Evolutionary conservation across 176 grass and related monocot genomes (phyloP), one percentile per base, ranked within the genome.

Genomic region (Eleusine coracana): DNA sequence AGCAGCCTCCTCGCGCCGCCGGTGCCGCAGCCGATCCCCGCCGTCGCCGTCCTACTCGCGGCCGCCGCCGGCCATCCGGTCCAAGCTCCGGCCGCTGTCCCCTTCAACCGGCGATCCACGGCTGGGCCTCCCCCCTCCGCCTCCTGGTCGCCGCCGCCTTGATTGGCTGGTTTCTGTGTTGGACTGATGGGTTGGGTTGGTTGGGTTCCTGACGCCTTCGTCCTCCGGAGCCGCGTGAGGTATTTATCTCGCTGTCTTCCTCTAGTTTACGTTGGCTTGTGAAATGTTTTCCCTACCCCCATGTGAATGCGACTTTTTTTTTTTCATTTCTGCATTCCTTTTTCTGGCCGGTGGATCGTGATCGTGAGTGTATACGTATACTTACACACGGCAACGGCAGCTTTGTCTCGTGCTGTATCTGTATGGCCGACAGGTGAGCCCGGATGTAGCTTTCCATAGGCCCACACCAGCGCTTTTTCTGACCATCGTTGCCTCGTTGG

Each of bases 21-120:
- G 78, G 41, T 16, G 3, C 60, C 78, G 82, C 77, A 59, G 54
- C 59, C 68, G 78, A 65, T 90, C 84, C 23, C 85, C 85, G 81
- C 77, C 86, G 69, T 45, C 87, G 80, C 80, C 73, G 80, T 84
- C 83, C 86, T 87, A 85, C 5, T 76, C 49, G 55, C 49, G 59
- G 85, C 76, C 54, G 61, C 23, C 82, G 83, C 66, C 71, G 72
- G n/a, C 74, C 82, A 94, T 92, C 41, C 20, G 66, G 25, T 37
- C 3, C 27, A 48, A 8, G 21, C 65, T 71, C 74, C 80, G 46
- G 6, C 17, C 36, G 54, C 16, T 16, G 39, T 20, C 63, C 38
- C 70, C 48, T 10, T 14, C 6, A 20, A 50, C 20, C 14, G 0
- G 34, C 80, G 76, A 84, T 81, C 36, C 75, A 15, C 62, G 37